Percentiles rank a stretch among this genome's conserved stretches.
These are phyloP conservation scores for Trifolium repens DNA, from an alignment of 306 rosid species.

Conservation along the genomic window DNA sequence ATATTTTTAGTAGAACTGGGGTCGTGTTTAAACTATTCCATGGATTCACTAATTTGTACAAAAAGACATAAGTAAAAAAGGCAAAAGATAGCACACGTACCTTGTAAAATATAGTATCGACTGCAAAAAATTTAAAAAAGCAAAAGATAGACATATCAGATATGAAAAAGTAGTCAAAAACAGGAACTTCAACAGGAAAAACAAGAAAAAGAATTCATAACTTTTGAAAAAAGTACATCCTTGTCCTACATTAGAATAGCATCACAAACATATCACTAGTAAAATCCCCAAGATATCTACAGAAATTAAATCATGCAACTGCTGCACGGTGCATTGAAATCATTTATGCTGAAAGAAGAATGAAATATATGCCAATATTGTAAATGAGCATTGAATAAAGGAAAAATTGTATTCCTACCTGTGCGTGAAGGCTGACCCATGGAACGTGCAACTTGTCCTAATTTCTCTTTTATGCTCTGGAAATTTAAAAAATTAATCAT, in stretches of 20 bases:
- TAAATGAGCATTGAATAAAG: conserved; percentile 12
- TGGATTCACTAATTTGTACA: conserved; percentile 10
- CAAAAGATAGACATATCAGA: conserved; percentile 44
- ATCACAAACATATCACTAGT: conserved; percentile 27
- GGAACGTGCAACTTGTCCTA: conserved; percentile 79
- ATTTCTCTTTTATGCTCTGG: conserved; percentile 70
- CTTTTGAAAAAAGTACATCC: conserved; percentile 17
- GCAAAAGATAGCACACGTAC: conserved; percentile 46
- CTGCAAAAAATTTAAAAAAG: conserved; percentile 56
- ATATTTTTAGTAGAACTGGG: conserved; percentile 12
- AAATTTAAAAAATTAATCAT: conserved; percentile 28
- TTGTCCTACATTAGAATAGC: conserved; percentile 21
- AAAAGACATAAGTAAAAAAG: conserved; percentile 9
- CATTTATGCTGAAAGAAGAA: conserved; percentile 28
- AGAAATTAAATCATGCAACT: conserved; percentile 25
- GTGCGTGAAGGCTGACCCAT: conserved; percentile 55
- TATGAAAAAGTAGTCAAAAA: conserved; percentile 26
- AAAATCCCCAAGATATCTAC: conserved; percentile 17
- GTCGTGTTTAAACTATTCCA: conserved; percentile 17
- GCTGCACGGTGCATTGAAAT: conserved; percentile 27
- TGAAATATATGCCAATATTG: conserved; percentile 26
- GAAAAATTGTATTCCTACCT: conserved; percentile 54
- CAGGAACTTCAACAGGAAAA: conserved; percentile 29
- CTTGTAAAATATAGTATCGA: conserved; percentile 72
- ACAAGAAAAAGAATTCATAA: conserved; percentile 23